These are phyloP conservation scores for Leccinum pallidistipes DNA, from an alignment of 1,284 basidiomycete genomes.

Conservation along the genomic window DNA sequence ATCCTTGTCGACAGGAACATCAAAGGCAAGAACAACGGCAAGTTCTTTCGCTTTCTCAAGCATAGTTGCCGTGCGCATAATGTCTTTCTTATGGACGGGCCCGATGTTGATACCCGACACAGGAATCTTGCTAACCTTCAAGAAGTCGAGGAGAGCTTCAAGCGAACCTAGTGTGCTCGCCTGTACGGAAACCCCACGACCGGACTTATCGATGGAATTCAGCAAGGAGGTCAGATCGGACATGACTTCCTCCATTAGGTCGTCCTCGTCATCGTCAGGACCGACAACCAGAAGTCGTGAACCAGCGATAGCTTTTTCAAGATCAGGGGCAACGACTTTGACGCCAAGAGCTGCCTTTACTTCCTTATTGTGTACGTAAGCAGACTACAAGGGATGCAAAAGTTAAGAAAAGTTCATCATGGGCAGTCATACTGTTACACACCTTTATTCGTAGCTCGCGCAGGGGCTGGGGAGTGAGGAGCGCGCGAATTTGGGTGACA, in stretches of 20 bases:
- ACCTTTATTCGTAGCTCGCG: conserved; percentile 97
- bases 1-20: conserved; percentile 92
- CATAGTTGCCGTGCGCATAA: conserved; percentile 94
- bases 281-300: conserved; percentile 91
- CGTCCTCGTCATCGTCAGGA: conserved; percentile 96
- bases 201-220: conserved; percentile 92
- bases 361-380: conserved; percentile 97
- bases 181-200: conserved; percentile 96
- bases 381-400: conserved; percentile 56
- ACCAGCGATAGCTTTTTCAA: conserved; percentile 99
- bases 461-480: conserved; percentile 95
- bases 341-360: conserved; percentile 98
- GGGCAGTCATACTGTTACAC: conserved; percentile 28
- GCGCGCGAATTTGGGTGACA: conserved; percentile 91
- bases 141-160: conserved; percentile 96
- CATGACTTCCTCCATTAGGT: conserved; percentile 95
- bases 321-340: conserved; percentile 93
- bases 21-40: conserved; percentile 95
- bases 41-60: conserved; percentile 96
- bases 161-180: conserved; percentile 97
- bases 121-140: conserved; percentile 95
- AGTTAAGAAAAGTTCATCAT: conserved; percentile 5
- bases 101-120: conserved; percentile 98
- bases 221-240: conserved; percentile 90
- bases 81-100: conserved; percentile 94